Evolutionary conservation across 306 rosid genomes (phyloP).

Genomic region (Hippophae rhamnoides): DNA sequence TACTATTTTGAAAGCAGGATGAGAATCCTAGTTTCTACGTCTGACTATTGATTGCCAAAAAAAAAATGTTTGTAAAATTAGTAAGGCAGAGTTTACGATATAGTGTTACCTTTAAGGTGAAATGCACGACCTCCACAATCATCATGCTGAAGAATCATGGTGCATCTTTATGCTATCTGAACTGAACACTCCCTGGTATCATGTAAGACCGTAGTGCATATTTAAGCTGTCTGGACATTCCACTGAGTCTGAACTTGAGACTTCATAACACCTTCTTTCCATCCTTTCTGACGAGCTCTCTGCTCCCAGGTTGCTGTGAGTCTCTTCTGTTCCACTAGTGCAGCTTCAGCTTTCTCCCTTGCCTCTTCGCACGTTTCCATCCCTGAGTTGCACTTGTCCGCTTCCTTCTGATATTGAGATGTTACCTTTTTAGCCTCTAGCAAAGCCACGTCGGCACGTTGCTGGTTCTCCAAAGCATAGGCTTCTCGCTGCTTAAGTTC

Average conservation of each 20-base stretch:
- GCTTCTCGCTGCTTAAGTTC: conserved; percentile 79
- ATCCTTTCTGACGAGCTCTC: conserved; percentile 92
- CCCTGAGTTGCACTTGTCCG: conserved; percentile 97
- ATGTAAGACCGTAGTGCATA: too few species aligned
- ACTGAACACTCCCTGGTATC: too few species aligned
- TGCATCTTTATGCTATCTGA: conserved; percentile 26
- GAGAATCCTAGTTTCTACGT: too few species aligned
- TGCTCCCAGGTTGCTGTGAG: conserved; percentile 76
- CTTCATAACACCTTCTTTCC: conserved; percentile 77
- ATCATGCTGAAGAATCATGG: conserved; percentile 15
- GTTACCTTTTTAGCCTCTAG: conserved; percentile 95
- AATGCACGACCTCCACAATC: conserved; percentile 13
- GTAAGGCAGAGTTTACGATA: conserved; percentile 9
- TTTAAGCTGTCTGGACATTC: conserved; percentile 33
- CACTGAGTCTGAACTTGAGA: conserved; percentile 44
- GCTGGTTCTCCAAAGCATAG: conserved; percentile 62
- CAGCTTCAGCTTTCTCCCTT: conserved; percentile 78
- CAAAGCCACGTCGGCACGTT: conserved; percentile 77
- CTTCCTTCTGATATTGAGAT: conserved; percentile 94
- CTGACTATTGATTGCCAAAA: conserved; percentile 20
- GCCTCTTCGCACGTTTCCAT: conserved; percentile 98
- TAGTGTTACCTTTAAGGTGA: conserved; percentile 3
- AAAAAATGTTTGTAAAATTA: conserved; percentile 16
- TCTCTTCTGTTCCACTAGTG: conserved; percentile 57
- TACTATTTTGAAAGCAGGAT: too few species aligned